These are phyloP conservation scores for Stylosanthes scabra DNA, from an alignment of 331 rosid species.

Conservation along the genomic window DNA sequence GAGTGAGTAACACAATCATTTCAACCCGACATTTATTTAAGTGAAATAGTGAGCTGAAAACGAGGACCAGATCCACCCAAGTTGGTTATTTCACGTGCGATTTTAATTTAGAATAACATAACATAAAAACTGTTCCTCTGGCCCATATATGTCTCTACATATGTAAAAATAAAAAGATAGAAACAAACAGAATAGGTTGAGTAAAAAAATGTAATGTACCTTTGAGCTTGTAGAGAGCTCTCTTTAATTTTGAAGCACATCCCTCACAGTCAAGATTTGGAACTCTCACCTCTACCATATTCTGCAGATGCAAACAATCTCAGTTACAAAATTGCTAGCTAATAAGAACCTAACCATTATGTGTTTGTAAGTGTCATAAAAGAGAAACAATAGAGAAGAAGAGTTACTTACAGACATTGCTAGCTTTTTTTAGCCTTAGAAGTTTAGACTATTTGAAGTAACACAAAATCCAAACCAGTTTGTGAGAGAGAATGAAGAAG, in stretches of 20 bases:
- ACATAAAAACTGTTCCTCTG: not conserved
- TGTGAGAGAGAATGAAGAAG: slow-evolving; percentile 4
- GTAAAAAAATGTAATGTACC: slow-evolving; percentile 49
- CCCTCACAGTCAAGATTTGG: slow-evolving; percentile 97
- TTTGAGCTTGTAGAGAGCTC: slow-evolving; percentile 80
- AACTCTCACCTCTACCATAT: slow-evolving; percentile 94
- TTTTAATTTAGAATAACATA: not conserved
- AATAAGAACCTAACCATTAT: too few relatives aligned
- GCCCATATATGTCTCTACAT: slow-evolving; percentile 3
- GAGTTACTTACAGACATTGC: slow-evolving; percentile 70
- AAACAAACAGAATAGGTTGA: not conserved
- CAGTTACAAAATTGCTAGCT: slow-evolving; percentile 23
- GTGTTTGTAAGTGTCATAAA: not conserved
- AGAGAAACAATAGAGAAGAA: slow-evolving; percentile 26
- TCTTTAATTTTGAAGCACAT: slow-evolving; percentile 87
- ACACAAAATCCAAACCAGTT: not conserved
- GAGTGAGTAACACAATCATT: too few relatives aligned
- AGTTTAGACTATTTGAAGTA: not conserved
- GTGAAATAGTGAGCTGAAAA: too few relatives aligned
- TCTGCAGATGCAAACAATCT: slow-evolving; percentile 49
- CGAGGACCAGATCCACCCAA: too few relatives aligned
- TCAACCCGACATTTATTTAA: too few relatives aligned
- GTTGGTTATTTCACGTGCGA: not conserved
- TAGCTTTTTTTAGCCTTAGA: not conserved
- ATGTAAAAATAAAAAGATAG: not conserved